Base-by-base conservation (phyloP, 768 basidiomycete genomes). In the Leccinum uliginosum region DNA sequence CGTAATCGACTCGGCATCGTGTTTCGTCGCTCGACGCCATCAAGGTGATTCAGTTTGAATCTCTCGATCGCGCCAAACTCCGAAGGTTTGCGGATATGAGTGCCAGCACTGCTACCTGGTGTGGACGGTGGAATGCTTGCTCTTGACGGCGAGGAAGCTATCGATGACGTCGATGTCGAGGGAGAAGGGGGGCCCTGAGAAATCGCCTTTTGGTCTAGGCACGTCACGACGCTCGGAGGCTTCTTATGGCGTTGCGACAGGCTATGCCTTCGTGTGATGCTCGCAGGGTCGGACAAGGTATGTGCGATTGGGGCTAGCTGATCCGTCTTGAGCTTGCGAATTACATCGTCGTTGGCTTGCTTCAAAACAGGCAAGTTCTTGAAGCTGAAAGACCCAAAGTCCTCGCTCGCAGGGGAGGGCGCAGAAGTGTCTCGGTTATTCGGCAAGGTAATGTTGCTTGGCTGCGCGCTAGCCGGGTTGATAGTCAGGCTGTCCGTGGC, bases 331-430 rank as follows among this genome's bases (percentile, higher is more conserved):
- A 98, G 79, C 73, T 98, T 97, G 59, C 92, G 86, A 64, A 99
- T 97, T 63, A 98, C 86, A 68, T 98, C 95, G 73, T 99, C 97
- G 70, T 99, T 99, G 17, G 93, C 94, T 73, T 98, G 94, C 75
- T 98, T 99, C 72, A 98, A 76, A 7, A 97, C 83, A 0, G 93
- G 93, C 43, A 98, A 72, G 68, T 99, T 99, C 80, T 98, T 98
- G 82, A 94, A 99, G 73, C 89, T 93, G 78, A 99, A 99, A 0
- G 93, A 87, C 21, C 97, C 97, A 74, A 98, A 99, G 66, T 98
- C 95, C 65, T 96, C 93, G 61, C 83, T 84, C 17, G 82, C 81
- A 32, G 85, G 81, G 27, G 87, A 82, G 6, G 74, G 68, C 17
- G 73, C 75, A 6, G 68, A 66, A 6, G 68, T 66, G 11, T 81